Conservation (phyloP, 768 basidiomycete genomes). For the Suillus spraguei region DNA sequence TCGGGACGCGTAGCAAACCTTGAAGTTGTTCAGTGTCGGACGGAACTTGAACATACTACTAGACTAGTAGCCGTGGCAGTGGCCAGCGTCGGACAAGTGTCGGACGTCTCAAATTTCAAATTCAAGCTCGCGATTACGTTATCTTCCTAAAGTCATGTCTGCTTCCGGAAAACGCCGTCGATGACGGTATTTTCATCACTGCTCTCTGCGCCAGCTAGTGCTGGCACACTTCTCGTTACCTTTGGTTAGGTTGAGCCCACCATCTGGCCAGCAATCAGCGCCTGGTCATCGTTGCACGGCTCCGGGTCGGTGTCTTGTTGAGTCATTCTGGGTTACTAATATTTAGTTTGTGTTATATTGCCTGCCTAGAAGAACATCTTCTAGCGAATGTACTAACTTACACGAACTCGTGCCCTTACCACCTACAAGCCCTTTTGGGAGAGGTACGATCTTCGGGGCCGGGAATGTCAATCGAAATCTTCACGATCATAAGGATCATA, state of each 20-base stretch:
- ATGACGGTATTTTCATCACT: not conserved
- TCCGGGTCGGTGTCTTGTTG: not conserved
- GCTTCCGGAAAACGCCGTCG: not conserved
- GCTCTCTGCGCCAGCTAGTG: not conserved
- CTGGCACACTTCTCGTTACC: not conserved
- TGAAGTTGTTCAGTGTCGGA: not conserved
- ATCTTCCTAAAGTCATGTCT: slow-evolving; percentile 2
- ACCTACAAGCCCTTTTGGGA: not conserved
- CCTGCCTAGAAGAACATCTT: not conserved
- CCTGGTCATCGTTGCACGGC: not conserved
- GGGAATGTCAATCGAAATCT: not conserved
- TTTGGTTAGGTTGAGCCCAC: not conserved
- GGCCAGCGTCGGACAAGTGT: not conserved
- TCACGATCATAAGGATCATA: not conserved
- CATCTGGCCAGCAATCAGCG: not conserved
- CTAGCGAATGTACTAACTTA: not conserved
- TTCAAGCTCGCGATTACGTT: not conserved
- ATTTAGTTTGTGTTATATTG: not conserved
- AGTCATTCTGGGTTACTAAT: not conserved
- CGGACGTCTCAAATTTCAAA: not conserved
- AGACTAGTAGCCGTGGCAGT: not conserved
- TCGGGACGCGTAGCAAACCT: not conserved
- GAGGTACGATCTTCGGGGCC: not conserved
- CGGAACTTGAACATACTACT: not conserved
- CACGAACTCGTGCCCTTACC: not conserved